Evolutionary conservation across 2,329 filamentous ascomycete genomes (phyloP).

Genomic region (Sporothrix variecibatus): DNA sequence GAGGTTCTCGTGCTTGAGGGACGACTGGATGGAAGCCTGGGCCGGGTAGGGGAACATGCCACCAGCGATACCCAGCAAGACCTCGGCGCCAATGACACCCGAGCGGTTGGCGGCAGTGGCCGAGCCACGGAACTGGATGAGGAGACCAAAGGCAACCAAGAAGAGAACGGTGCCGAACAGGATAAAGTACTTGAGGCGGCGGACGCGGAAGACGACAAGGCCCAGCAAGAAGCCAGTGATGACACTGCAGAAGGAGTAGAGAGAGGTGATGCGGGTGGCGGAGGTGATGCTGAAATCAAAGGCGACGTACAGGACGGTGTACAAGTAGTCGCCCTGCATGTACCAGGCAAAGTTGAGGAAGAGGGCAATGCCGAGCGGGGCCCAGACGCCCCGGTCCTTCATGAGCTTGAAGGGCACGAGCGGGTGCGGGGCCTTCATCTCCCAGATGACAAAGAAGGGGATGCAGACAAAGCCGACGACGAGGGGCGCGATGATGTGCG

Average conservation of each 20-base stretch:
- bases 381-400: conserved; percentile 66
- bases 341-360: conserved; percentile 62
- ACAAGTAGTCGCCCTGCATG: conserved; percentile 65
- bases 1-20: conserved; percentile 53
- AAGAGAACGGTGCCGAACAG: conserved; percentile 61
- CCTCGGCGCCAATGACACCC: conserved; percentile 63
- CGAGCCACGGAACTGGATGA: conserved; percentile 64
- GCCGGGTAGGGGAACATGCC: conserved; percentile 61
- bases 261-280: conserved; percentile 60
- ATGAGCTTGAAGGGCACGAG: conserved; percentile 63
- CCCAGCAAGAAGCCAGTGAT: conserved; percentile 59
- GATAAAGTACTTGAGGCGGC: conserved; percentile 65
- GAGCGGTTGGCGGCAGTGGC: conserved; percentile 45
- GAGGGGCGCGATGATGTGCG: conserved; percentile 47
- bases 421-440: conserved; percentile 51
- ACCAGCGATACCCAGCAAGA: conserved; percentile 63
- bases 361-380: conserved; percentile 59
- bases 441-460: conserved; percentile 54
- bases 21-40: conserved; percentile 48
- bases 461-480: conserved; percentile 50
- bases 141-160: conserved; percentile 64
- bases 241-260: conserved; percentile 61
- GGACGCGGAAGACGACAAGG: conserved; percentile 57
- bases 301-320: conserved; percentile 61
- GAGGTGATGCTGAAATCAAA: conserved; percentile 59